Percentiles rank a stretch among this genome's conserved stretches.
Conservation (phyloP, 2,329 filamentous ascomycete species). For the Boeremia lycopersici region DNA sequence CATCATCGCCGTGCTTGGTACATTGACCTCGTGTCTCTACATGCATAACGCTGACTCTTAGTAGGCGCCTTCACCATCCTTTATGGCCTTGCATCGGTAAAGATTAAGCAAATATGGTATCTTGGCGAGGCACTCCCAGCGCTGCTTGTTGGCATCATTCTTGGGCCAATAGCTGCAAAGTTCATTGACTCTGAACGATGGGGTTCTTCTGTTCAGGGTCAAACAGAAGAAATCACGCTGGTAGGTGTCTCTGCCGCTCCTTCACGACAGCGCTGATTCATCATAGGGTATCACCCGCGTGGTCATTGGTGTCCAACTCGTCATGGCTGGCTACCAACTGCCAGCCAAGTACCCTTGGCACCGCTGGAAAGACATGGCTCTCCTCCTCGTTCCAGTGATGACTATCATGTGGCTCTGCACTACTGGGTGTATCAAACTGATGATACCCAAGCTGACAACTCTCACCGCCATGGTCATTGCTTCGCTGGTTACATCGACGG, state of each 20-base stretch:
- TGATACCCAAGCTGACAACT: slow-evolving; percentile 61
- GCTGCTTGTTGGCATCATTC: slow-evolving; percentile 58
- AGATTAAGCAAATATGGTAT: slow-evolving; percentile 61
- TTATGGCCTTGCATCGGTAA: slow-evolving; percentile 59
- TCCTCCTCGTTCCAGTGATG: slow-evolving; percentile 66
- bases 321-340: slow-evolving; percentile 67
- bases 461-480: slow-evolving; percentile 60
- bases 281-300: slow-evolving; percentile 59
- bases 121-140: slow-evolving; percentile 60
- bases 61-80: slow-evolving; percentile 55
- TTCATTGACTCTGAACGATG: slow-evolving; percentile 56
- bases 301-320: slow-evolving; percentile 67
- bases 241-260: slow-evolving; percentile 30
- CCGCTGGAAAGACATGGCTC: slow-evolving; percentile 60
- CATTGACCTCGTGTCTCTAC: slow-evolving; percentile 8
- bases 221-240: slow-evolving; percentile 50
- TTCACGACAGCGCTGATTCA: background rate
- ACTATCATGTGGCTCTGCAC: slow-evolving; percentile 67
- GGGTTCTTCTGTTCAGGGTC: slow-evolving; percentile 42
- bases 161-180: slow-evolving; percentile 62
- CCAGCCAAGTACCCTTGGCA: slow-evolving; percentile 61
- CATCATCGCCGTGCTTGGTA: slow-evolving; percentile 56
- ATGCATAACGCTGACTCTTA: background rate
- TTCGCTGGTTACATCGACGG: slow-evolving; percentile 66
- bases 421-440: slow-evolving; percentile 61